Evolutionary conservation across 805 yeast genomes (phyloP), one percentile per base, ranked within the genome.

Genomic region (Zygoascus ofunaensis): DNA sequence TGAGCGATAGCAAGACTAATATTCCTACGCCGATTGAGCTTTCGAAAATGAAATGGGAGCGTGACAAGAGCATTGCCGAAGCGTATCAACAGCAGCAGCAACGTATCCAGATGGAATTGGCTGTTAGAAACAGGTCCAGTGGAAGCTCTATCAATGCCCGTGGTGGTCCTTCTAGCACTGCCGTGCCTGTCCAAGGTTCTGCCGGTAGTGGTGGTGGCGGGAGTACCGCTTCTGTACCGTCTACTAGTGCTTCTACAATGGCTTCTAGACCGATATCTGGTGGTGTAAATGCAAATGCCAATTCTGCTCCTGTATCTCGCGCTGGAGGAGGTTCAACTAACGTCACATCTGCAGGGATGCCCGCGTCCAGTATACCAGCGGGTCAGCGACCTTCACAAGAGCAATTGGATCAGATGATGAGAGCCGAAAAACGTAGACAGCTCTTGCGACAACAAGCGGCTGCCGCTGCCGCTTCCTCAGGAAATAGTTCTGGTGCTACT

Each of bases 21-120:
- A 76, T 83, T 1, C 84, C 85, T 7, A 76, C 94, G 0, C 97
- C 97, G 0, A 78, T 82, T 10, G 95, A 89, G 56, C 72, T 90
- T 57, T 77, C 96, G 0, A 76, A 76, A 49, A 65, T 92, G 66
- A 90, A 90, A 61, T 77, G 70, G 52, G 96, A 90, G 51, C 17
- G 49, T 14, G 97, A 90, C 56, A 81, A 80, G 60, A 81, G 92
- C 0, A 73, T 83, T 17, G 87, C 87, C 51, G 94, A 86, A 52
- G 62, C 58, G 21, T 60, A 63, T 42, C 55, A 55, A 2, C 61
- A 56, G 47, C 65, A 56, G 41, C 55, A 53, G 42, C 46, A 52
- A 22, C 46, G 43, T 40, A 39, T 46, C 19, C 49, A 44, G 37
- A 44, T 36, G 30, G 33, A 46, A 15, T 42, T 28, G 38, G 33